These are phyloP conservation scores for Sutorius eximius DNA, from an alignment of 1,284 basidiomycete species.

Conservation along the genomic window DNA sequence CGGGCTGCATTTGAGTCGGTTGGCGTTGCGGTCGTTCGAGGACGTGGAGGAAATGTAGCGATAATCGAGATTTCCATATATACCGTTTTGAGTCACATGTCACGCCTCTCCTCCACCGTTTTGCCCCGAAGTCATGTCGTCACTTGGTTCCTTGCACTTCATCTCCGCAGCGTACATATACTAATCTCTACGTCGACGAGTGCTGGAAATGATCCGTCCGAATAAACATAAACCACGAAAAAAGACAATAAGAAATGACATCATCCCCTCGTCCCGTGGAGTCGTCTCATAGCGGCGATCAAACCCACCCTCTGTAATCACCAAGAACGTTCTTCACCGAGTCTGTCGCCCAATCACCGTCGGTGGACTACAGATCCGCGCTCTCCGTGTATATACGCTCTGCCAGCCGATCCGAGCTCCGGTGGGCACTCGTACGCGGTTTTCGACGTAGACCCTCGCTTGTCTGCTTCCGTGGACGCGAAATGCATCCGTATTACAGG, in stretches of 20 bases:
- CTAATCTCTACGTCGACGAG: not conserved
- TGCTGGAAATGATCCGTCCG: slow-evolving; percentile 21
- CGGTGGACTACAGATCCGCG: not conserved
- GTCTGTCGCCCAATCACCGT: not conserved
- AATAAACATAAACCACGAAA: not conserved
- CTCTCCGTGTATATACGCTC: not conserved
- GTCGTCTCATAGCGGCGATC: not conserved
- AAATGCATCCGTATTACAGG: not conserved
- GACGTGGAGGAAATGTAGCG: slow-evolving; percentile 17
- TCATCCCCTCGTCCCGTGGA: not conserved
- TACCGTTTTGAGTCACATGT: slow-evolving; percentile 24
- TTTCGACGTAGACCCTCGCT: not conserved
- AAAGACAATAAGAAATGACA: slow-evolving; percentile 14
- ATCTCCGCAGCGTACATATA: slow-evolving; percentile 13
- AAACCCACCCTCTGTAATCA: slow-evolving; percentile 8
- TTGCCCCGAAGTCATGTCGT: not conserved
- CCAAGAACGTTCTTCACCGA: not conserved
- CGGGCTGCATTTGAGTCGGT: slow-evolving; percentile 21
- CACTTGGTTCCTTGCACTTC: slow-evolving; percentile 5
- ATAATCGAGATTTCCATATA: slow-evolving; percentile 40
- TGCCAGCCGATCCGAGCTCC: not conserved
- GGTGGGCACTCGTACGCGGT: not conserved
- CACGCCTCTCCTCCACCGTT: slow-evolving; percentile 1
- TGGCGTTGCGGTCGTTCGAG: slow-evolving; percentile 2
- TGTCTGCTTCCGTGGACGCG: not conserved